phyloP scores from a whole-genome alignment of 331 rosid genomes.

The Ulmus americana region DNA sequence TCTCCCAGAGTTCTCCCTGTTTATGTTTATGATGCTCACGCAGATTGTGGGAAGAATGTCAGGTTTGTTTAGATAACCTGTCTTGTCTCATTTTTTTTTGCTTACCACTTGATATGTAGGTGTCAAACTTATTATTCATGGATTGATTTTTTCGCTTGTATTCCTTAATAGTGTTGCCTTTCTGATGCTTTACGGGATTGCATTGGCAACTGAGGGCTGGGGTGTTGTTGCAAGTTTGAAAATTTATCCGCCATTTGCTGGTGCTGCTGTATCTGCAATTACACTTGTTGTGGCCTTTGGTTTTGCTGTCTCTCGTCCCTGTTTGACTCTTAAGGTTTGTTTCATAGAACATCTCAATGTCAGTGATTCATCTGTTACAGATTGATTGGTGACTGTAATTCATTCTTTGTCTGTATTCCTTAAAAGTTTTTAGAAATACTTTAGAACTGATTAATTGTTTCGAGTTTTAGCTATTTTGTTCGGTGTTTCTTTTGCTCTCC shows the following conservation, averaged over 20 bases:
- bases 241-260: conserved; percentile 98
- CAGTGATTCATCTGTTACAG: not conserved
- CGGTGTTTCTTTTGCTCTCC: conserved; percentile 1
- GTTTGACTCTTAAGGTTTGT: conserved; percentile 88
- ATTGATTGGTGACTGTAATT: not conserved
- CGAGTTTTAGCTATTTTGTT: conserved; percentile 6
- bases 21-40: conserved; percentile 98
- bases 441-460: not conserved
- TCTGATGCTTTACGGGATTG: conserved; percentile 97
- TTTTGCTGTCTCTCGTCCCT: conserved; percentile 98
- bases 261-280: conserved; percentile 95
- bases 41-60: conserved; percentile 98
- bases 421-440: not conserved
- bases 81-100: not conserved
- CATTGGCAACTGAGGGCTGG: conserved; percentile 99
- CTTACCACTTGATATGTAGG: not conserved
- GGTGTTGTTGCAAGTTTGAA: conserved; percentile 98
- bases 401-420: not conserved
- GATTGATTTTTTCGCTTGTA: conserved; percentile 23
- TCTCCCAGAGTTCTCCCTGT: conserved; percentile 99
- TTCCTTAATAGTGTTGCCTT: conserved; percentile 61
- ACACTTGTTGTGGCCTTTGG: conserved; percentile 97
- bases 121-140: conserved; percentile 16
- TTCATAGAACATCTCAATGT: not conserved
- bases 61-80: conserved; percentile 47